Evolutionary conservation across 306 rosid species (phyloP).

Genomic region (Malus fusca): DNA sequence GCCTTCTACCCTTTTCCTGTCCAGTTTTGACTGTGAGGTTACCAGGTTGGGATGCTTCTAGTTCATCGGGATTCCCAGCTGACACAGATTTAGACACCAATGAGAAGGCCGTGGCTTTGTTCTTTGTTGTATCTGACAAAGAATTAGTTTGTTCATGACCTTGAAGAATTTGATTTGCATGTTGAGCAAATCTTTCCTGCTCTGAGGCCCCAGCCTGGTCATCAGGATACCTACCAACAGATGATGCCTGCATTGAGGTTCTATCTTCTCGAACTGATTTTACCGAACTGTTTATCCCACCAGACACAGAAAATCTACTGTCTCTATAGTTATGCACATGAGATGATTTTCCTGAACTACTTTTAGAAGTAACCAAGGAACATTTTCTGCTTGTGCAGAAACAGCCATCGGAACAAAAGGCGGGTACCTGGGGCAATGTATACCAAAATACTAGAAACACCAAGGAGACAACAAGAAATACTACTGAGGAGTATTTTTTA

Average conservation of each 20-base stretch:
- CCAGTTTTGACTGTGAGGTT: slow-evolving; percentile 61
- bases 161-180: slow-evolving; percentile 24
- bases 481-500: slow-evolving; percentile 46
- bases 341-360: slow-evolving; percentile 29
- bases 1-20: slow-evolving; percentile 62
- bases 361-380: slow-evolving; percentile 25
- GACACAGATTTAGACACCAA: slow-evolving; percentile 16
- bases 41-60: slow-evolving; percentile 36
- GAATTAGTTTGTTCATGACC: slow-evolving; percentile 16
- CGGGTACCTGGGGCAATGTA: slow-evolving; percentile 34
- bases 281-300: slow-evolving; percentile 32
- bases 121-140: slow-evolving; percentile 30
- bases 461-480: slow-evolving; percentile 35
- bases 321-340: slow-evolving; percentile 24
- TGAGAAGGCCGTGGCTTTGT: slow-evolving; percentile 27
- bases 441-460: slow-evolving; percentile 40
- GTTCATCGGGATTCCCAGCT: slow-evolving; percentile 28
- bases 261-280: slow-evolving; percentile 21
- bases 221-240: slow-evolving; percentile 20
- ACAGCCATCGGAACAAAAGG: slow-evolving; percentile 36
- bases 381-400: slow-evolving; percentile 25
- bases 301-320: slow-evolving; percentile 33
- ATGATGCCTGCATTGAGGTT: slow-evolving; percentile 23
- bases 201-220: slow-evolving; percentile 23
- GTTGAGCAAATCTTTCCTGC: slow-evolving; percentile 18